Evolutionary conservation across 169 alveolate genomes (phyloP).

Genomic region (Plasmodium gonderi): DNA sequence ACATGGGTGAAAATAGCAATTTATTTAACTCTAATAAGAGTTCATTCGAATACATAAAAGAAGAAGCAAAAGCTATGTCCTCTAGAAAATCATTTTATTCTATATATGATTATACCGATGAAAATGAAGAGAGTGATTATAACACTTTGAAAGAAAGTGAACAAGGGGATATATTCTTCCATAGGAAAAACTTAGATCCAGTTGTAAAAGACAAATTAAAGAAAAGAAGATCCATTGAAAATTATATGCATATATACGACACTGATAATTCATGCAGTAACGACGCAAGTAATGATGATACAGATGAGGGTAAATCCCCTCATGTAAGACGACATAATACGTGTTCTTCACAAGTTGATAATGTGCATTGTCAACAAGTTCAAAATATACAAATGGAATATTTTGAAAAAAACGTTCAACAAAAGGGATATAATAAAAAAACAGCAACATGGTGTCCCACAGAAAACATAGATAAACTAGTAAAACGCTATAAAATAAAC

Average conservation of each 20-base stretch:
- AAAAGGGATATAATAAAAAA: background rate
- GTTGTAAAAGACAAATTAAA: background rate
- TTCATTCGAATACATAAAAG: background rate
- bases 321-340: background rate
- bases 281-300: background rate
- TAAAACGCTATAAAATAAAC: conserved; percentile 8
- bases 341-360: background rate
- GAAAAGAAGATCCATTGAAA: background rate
- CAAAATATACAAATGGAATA: background rate
- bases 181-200: background rate
- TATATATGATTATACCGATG: conserved; percentile 53
- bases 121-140: conserved; percentile 45
- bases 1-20: background rate
- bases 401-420: too few relatives aligned
- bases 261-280: conserved; percentile 8
- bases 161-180: background rate
- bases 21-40: background rate
- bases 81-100: conserved; percentile 59
- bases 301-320: background rate
- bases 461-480: background rate
- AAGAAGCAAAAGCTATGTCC: background rate
- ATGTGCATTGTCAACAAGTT: too few relatives aligned
- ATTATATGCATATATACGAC: conserved; percentile 55
- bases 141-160: background rate
- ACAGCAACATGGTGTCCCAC: background rate